Evolutionary conservation across 2,329 filamentous ascomycete genomes (phyloP), one percentile per base, ranked within the genome.

Genomic region (Aciculosporium take): DNA sequence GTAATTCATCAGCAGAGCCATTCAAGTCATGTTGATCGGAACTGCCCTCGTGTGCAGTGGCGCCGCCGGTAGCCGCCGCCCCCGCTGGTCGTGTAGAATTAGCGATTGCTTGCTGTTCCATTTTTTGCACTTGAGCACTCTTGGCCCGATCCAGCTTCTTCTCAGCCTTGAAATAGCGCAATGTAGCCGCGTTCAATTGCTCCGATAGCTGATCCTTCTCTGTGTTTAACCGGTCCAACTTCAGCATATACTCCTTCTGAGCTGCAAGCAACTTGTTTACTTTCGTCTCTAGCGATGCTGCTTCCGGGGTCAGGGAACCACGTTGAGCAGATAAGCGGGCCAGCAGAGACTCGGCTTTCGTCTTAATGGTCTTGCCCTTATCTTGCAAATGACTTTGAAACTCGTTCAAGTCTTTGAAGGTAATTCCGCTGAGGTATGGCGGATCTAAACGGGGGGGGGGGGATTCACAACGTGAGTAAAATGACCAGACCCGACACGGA

Each of bases 161-260:
- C 59, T 98, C 91, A 0, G 91, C 91, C 51, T 93, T 84, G 67
- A 96, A 85, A 55, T 94, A 96, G 49, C 91, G 77, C 45, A 94
- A 69, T 5, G 87, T 94, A 13, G 89, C 91, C 27, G 77, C 81
- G 56, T 96, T 89, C 17, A 96, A 69, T 47, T 89, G 82, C 53
- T 91, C 84, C 36, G 85, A 85, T 3, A 94, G 69, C 51, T 84
- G 79, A 41, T 93, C 82, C 53, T 91, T 93, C 53, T 95, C 87
- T 6, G 74, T 69, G 37, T 77, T 71, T 10, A 88, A 66, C 41
- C 80, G 75, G 49, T 93, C 85, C 39, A 93, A 63, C 56, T 88
- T 83, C 29, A 81, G 71, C 9, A 84, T 68, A 51, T 84, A 79
- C 41, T 81, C 78, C 57, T 96, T 98, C 57, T 96, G 85, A 6